phyloP scores from a whole-genome alignment of 495 filamentous ascomycete genomes.

The Pseudevernia furfuracea region DNA sequence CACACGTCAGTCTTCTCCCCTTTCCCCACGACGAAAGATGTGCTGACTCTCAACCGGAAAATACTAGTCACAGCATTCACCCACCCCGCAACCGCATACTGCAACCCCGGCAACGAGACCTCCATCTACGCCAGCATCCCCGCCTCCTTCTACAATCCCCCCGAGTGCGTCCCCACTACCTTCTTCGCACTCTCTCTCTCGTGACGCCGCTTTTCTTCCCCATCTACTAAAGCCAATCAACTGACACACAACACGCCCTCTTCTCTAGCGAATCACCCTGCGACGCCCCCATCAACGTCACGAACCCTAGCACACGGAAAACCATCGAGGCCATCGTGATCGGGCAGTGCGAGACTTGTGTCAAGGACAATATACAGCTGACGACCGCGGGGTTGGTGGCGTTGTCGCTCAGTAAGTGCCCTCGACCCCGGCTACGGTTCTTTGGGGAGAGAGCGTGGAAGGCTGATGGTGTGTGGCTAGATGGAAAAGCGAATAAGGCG shows the following conservation, averaged over 20 bases:
- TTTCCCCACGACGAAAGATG: too few species aligned
- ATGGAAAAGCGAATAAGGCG: not conserved
- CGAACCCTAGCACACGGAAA: slow-evolving; percentile 5
- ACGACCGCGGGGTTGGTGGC: not conserved
- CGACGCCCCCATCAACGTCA: slow-evolving; percentile 8
- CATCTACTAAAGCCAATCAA: too few species aligned
- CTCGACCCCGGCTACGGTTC: too few species aligned
- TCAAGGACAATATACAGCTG: not conserved
- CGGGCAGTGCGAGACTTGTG: not conserved
- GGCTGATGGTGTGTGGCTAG: too few species aligned
- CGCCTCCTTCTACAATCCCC: not conserved
- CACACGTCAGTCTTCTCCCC: not conserved
- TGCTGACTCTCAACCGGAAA: too few species aligned
- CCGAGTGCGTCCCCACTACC: not conserved
- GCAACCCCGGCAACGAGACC: not conserved
- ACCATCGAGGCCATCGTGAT: not conserved
- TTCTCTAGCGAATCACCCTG: slow-evolving; percentile 11
- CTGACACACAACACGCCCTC: too few species aligned
- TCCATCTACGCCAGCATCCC: slow-evolving; percentile 4
- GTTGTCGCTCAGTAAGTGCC: slow-evolving; percentile 7
- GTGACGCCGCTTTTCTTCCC: too few species aligned
- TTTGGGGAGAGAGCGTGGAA: too few species aligned
- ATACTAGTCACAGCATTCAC: not conserved
- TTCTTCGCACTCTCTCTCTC: too few species aligned
- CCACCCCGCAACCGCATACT: not conserved